Evolutionary conservation across 768 basidiomycete species (phyloP), one percentile per base, ranked within the genome.

Genomic region (Calocera viscosa): DNA sequence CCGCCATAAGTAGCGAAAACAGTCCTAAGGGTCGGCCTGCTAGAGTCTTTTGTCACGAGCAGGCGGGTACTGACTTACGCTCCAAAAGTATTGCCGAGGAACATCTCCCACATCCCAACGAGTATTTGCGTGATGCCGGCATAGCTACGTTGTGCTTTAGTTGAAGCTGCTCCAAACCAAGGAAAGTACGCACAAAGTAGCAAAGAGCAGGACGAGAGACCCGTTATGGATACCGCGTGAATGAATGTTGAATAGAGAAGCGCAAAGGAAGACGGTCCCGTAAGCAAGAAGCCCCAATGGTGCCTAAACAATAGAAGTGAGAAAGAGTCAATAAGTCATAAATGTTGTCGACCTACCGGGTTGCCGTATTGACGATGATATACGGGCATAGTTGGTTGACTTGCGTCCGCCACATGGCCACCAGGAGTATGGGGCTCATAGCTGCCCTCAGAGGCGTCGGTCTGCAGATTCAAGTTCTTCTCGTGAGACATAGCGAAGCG

Each of bases 31-130:
- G 22, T 7, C 30, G 14, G 53, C 10, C 24, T 8, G 22, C 22
- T 11, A 11, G 30, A 26, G 53, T 22, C 24, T 2, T n/a, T 32
- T 10, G 14, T 26, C 26, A 60, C 11, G 30, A 12, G 26, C 5
- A 17, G 53, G 14, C 5, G 30, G 16, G 14, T 5, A 28, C 16
- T 19, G 3, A 32, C 53, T 60, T 60, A 60, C 53, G 53, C 53
- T 32, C 53, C 53, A 19, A 60, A 60, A 5, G 53, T 60, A 19
- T 60, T 60, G 53, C 53, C 53, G 16, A 60, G 30, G 53, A 60
- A 60, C 53, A 60, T 60, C 53, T 60, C 53, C 53, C 53, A 60
- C 53, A 60, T 60, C 53, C 53, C 53, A 26, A 60, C 53, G 14
- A 60, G 53, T 16, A 26, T 60, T 19, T 60, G 53, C 53, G 30